These are phyloP conservation scores for Sporisorium iseilematis-ciliati DNA, from an alignment of 1,284 basidiomycete genomes.

Conservation along the genomic window DNA sequence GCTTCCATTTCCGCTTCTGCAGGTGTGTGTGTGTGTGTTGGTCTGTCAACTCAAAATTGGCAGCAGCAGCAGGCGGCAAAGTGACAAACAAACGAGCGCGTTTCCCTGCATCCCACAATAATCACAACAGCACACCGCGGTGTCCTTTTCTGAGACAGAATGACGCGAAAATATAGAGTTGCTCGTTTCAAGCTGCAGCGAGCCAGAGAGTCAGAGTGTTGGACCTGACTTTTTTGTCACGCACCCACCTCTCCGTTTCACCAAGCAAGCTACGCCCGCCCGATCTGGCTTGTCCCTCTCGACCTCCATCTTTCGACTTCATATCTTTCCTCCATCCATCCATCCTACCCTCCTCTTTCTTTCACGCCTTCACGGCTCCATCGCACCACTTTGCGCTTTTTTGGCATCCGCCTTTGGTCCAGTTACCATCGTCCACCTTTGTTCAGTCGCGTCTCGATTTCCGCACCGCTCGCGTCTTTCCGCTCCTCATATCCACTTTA, in stretches of 20 bases:
- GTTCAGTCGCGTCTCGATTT: conserved; percentile 15
- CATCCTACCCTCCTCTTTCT: conserved; percentile 2
- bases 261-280: not conserved
- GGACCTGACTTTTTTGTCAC: not conserved
- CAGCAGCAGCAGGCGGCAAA: not conserved
- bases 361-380: not conserved
- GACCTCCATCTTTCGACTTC: conserved; percentile 20
- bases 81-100: not conserved
- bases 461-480: conserved; percentile 4
- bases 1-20: not conserved
- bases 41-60: conserved; percentile 12
- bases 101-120: not conserved
- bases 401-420: not conserved
- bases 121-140: conserved; percentile 25
- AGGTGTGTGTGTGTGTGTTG: not conserved
- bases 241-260: not conserved
- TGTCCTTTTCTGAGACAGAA: not conserved
- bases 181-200: no score
- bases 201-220: conserved; percentile 2
- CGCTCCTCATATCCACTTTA: not conserved
- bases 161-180: conserved; percentile 32
- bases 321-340: conserved; percentile 7
- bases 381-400: no score
- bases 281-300: conserved; percentile 1
- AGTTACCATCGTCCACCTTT: conserved; percentile 7